Evolutionary conservation across 257 asterid genomes (phyloP).

Genomic region (Capsicum chinense): DNA sequence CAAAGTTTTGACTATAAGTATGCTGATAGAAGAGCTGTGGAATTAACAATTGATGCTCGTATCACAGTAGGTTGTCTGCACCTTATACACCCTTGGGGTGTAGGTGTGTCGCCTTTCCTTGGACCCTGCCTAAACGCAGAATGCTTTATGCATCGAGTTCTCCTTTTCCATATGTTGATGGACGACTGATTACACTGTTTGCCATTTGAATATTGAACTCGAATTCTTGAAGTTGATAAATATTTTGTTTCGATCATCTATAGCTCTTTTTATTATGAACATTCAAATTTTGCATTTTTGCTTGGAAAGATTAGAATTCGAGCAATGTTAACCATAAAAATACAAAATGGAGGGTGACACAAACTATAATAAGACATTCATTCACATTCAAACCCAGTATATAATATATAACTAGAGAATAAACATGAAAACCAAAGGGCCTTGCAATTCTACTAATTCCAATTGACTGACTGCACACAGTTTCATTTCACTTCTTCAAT

Average conservation of each 20-base stretch:
- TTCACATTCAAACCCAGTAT: slow-evolving; percentile 24
- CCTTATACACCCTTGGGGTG: background rate
- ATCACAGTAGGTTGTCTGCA: background rate
- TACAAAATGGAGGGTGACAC: background rate
- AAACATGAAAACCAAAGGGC: slow-evolving; percentile 33
- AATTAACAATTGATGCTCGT: too few relatives aligned
- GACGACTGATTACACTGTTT: background rate
- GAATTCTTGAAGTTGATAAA: background rate
- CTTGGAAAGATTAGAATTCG: background rate
- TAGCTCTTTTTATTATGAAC: background rate
- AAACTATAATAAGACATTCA: background rate
- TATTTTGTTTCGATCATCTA: background rate
- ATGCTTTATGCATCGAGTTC: background rate
- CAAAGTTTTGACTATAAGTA: too few relatives aligned
- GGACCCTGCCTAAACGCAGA: background rate
- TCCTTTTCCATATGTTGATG: background rate
- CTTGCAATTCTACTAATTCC: background rate
- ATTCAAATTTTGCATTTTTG: background rate
- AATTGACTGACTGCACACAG: background rate
- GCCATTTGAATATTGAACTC: background rate
- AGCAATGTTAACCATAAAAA: background rate
- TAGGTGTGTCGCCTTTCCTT: background rate
- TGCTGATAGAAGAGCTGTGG: background rate
- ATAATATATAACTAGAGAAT: slow-evolving; percentile 17
- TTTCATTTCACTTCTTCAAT: slow-evolving; percentile 58